Evolutionary conservation across 2,329 filamentous ascomycete genomes (phyloP), one percentile per base, ranked within the genome.

Genomic region (Fusarium lyarnte): DNA sequence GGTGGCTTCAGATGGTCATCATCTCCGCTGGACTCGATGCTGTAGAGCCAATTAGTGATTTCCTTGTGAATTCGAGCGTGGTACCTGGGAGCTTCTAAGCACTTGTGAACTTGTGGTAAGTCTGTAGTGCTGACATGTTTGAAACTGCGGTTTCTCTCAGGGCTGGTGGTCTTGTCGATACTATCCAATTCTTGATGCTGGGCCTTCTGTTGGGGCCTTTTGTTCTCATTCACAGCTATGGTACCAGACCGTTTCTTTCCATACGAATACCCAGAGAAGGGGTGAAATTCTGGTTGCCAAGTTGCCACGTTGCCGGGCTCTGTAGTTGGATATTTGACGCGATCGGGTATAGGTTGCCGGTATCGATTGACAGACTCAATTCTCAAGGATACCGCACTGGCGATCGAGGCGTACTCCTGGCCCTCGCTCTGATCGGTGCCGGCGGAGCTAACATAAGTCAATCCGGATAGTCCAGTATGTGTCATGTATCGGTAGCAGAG

Each of bases 401-500:
- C 36, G 2, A 80, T 67, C 6, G 63, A 55, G 3, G 63, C 25
- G 36, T 77, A 73, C 25, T 79, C 74, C 11, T 61, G 38, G 6
- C 46, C 42, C 11, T 63, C 39, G 6, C 45, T 41, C 7, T 16
- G 14, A 5, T 58, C 51, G 13, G 41, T 35, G 11, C 57, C 35
- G 4, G 59, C 35, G 3, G 54, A 52, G n/a, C 68, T 63, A 31
- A 74, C 47, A 59, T 78, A 80, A 3, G 80, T 81, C 8, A 75
- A 52, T 8, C 36, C 66, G 14, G 74, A 72, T 4, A 80, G 63
- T 5, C 77, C 76, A 13, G 78, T 45, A 33, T 80, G 77, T 10
- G 77, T 74, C 11, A 81, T 62, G 66, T 71, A 80, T 43, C 49
- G 73, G 23, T 74, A 81, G 19, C 60, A 70, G 21, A 80, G 38